phyloP scores from a whole-genome alignment of 495 filamentous ascomycete genomes.

The Chaetomium tenue region DNA sequence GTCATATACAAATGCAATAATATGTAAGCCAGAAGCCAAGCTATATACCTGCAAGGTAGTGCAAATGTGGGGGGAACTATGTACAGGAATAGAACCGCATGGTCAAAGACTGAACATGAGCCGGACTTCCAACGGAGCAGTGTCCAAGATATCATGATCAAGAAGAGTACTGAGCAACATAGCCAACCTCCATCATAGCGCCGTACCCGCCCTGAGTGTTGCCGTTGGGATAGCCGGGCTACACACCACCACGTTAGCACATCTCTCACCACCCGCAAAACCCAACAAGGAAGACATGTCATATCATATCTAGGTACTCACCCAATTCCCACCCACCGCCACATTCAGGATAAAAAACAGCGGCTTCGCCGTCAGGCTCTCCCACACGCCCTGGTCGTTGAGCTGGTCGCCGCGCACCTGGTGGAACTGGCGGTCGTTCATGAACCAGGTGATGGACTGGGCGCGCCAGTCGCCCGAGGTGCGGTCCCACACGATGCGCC shows the following conservation, averaged over 20 bases:
- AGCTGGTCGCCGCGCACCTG: constrained; percentile 42
- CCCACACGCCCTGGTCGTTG: constrained; percentile 40
- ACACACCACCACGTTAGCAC: constrained; percentile 8
- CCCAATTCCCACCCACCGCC: constrained; percentile 52
- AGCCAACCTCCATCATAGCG: constrained; percentile 49
- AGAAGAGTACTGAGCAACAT: constrained; percentile 43
- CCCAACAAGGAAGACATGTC: background rate
- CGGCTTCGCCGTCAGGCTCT: constrained; percentile 36
- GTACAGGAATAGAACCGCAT: background rate
- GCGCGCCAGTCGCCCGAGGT: constrained; percentile 37
- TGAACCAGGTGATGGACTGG: constrained; percentile 50
- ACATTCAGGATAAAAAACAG: constrained; percentile 52
- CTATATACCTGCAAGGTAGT: background rate
- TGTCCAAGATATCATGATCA: background rate
- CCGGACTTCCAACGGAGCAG: background rate
- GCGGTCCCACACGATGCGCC: constrained; percentile 48
- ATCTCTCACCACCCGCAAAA: background rate
- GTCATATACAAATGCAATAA: background rate
- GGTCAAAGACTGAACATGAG: background rate
- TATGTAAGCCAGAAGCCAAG: background rate
- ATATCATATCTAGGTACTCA: constrained; percentile 38
- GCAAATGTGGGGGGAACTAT: background rate
- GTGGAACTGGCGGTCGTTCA: constrained; percentile 46
- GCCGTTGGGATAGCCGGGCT: constrained; percentile 45
- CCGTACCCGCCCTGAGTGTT: constrained; percentile 42